Conservation (phyloP, 352 stramenopile species). For the Globisporangium mamillatum region DNA sequence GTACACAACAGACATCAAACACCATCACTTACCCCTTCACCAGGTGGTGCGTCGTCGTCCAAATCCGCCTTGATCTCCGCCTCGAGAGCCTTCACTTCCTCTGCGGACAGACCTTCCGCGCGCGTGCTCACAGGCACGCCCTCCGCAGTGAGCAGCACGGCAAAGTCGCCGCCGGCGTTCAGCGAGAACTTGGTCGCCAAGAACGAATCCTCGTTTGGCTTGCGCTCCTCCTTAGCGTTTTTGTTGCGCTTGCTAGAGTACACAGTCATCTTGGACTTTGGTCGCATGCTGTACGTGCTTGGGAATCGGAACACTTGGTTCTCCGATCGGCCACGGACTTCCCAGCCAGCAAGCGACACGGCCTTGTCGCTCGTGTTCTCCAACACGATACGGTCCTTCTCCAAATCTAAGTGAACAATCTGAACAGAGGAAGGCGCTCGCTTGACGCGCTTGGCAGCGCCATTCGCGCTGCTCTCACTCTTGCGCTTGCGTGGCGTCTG, state of each 20-base stretch:
- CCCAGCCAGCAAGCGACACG: constrained; percentile 62
- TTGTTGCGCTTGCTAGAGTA: constrained; percentile 81
- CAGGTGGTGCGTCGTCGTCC: constrained; percentile 45
- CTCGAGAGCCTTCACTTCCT: constrained; percentile 65
- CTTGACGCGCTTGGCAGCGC: constrained; percentile 46
- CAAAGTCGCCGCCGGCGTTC: constrained; percentile 65
- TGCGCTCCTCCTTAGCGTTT: constrained; percentile 69
- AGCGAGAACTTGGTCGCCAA: constrained; percentile 79
- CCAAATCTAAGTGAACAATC: constrained; percentile 64
- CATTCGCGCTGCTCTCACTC: constrained; percentile 28
- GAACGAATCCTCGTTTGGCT: constrained; percentile 73
- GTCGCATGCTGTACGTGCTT: constrained; percentile 60
- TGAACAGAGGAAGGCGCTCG: constrained; percentile 38
- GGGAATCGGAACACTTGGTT: constrained; percentile 74
- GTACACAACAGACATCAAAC: constrained; percentile 2
- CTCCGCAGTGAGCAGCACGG: constrained; percentile 57
- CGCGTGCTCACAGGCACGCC: constrained; percentile 68
- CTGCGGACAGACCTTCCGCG: constrained; percentile 50
- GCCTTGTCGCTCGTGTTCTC: constrained; percentile 63
- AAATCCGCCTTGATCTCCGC: constrained; percentile 45
- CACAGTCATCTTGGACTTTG: constrained; percentile 68
- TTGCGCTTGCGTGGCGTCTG: constrained; percentile 61
- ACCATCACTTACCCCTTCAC: constrained; percentile 44
- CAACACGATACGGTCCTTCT: constrained; percentile 75
- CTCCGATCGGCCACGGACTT: constrained; percentile 55